Evolutionary conservation across 2,329 filamentous ascomycete species (phyloP).

Genomic region (Saccharata proteae): DNA sequence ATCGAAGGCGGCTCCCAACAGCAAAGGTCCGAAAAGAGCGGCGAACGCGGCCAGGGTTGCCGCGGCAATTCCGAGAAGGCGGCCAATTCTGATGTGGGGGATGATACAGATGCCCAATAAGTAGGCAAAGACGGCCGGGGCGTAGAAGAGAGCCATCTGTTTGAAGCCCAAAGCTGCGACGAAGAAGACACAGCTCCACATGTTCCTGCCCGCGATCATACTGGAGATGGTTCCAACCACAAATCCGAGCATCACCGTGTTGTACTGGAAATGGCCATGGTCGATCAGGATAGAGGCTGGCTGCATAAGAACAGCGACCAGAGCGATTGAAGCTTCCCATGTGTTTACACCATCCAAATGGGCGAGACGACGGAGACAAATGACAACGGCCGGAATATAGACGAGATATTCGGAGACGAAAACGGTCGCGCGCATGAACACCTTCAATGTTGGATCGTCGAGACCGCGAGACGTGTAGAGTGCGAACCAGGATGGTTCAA

Average conservation of each 20-base stretch:
- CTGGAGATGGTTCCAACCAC: conserved; percentile 78
- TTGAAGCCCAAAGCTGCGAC: conserved; percentile 93
- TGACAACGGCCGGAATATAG: conserved; percentile 73
- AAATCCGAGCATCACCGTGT: conserved; percentile 94
- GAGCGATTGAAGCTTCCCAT: conserved; percentile 74
- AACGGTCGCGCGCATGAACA: conserved; percentile 92
- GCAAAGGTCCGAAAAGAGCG: conserved; percentile 61
- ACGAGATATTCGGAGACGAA: conserved; percentile 82
- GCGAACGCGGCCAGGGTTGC: conserved; percentile 63
- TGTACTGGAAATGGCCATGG: conserved; percentile 95
- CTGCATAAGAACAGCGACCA: conserved; percentile 86
- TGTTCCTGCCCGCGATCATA: conserved; percentile 68
- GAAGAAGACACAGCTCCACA: conserved; percentile 90
- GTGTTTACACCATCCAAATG: conserved; percentile 62
- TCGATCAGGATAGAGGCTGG: conserved; percentile 84
- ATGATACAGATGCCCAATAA: conserved; percentile 77
- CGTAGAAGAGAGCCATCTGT: conserved; percentile 98
- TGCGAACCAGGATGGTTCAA: conserved; percentile 79
- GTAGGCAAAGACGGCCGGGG: conserved; percentile 83
- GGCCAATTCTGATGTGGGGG: conserved; percentile 53
- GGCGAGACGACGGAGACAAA: conserved; percentile 74
- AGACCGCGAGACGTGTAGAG: conserved; percentile 71
- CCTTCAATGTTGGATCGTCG: conserved; percentile 68
- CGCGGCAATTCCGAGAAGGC: conserved; percentile 63
- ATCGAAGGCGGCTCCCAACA: conserved; percentile 61